A percentile compares a stretch with the other conserved stretches of the same genome.
Conservation (phyloP, 179 eudicot genomes). For the Carnegiea gigantea region DNA sequence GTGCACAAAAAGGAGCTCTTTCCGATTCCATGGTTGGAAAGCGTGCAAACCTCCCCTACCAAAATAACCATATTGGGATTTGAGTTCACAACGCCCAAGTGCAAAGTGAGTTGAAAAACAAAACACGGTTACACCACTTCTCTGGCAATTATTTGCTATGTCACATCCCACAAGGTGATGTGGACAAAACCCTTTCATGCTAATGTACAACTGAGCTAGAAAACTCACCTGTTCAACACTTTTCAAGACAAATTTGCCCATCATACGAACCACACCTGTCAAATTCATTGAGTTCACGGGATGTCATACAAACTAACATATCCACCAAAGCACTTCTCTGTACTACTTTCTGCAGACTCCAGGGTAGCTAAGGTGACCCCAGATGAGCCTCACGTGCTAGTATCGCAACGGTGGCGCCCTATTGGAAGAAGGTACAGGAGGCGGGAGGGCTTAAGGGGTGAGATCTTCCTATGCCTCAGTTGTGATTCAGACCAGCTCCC, state of each 20-base stretch:
- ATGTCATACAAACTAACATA: neutral
- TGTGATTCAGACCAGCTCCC: neutral
- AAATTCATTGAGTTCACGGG: neutral
- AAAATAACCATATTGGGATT: neutral
- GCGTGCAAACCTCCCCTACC: neutral
- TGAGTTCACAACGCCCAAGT: neutral
- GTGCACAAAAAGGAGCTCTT: neutral
- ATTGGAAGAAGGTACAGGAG: neutral
- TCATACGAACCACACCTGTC: slow-evolving; percentile 40
- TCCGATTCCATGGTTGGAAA: neutral
- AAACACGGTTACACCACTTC: neutral
- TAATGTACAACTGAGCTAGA: neutral
- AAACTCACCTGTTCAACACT: slow-evolving; percentile 58
- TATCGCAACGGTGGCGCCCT: neutral
- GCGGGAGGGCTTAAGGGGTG: neutral
- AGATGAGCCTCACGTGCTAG: neutral
- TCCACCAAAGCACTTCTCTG: neutral
- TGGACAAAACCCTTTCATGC: neutral
- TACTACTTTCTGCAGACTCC: neutral
- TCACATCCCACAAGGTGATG: neutral
- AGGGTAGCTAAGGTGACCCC: neutral
- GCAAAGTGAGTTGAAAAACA: neutral
- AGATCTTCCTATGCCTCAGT: neutral
- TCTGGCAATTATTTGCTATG: neutral
- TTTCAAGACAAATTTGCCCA: slow-evolving; percentile 57